Evolutionary conservation across 371 early-diverging fungal genomes (phyloP).

Genomic region (Saksenaea vasiformis): DNA sequence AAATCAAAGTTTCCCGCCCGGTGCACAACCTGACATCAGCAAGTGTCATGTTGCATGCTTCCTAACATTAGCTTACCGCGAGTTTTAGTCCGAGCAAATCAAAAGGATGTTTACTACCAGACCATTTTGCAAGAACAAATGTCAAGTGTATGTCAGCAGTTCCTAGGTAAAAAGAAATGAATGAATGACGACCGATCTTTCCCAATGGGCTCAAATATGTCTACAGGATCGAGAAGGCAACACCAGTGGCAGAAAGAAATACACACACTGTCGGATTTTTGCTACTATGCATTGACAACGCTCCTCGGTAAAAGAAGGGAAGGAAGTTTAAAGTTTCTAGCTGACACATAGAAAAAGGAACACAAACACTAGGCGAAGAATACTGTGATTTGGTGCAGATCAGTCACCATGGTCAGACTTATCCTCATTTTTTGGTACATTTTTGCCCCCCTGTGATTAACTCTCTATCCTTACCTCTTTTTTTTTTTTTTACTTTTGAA

Average conservation of each 20-base stretch:
- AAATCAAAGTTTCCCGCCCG: slow-evolving; percentile 62
- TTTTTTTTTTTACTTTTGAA: not conserved
- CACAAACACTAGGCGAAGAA: slow-evolving; percentile 91
- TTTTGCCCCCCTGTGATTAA: not conserved
- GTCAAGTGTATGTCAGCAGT: slow-evolving; percentile 62
- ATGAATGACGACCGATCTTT: no score
- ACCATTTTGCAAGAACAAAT: slow-evolving; percentile 64
- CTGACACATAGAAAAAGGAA: slow-evolving; percentile 44
- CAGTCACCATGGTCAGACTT: slow-evolving; percentile 43
- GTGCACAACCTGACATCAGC: slow-evolving; percentile 84
- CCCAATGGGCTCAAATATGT: no score
- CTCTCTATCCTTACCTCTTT: not conserved
- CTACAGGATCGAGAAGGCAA: slow-evolving; percentile 68
- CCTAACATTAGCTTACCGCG: not conserved
- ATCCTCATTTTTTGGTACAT: slow-evolving; percentile 55
- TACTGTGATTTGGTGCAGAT: slow-evolving; percentile 87
- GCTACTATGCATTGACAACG: slow-evolving; percentile 78
- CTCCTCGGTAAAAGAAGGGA: slow-evolving; percentile 44
- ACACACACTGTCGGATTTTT: slow-evolving; percentile 57
- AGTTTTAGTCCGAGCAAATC: slow-evolving; percentile 75
- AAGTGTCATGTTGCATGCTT: slow-evolving; percentile 13
- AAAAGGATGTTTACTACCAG: slow-evolving; percentile 85
- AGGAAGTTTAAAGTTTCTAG: not conserved
- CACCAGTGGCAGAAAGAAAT: slow-evolving; percentile 71
- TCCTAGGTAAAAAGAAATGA: slow-evolving; percentile 68